These are phyloP conservation scores for Alliaria petiolata DNA, from an alignment of 345 rosid species.

Conservation along the genomic window DNA sequence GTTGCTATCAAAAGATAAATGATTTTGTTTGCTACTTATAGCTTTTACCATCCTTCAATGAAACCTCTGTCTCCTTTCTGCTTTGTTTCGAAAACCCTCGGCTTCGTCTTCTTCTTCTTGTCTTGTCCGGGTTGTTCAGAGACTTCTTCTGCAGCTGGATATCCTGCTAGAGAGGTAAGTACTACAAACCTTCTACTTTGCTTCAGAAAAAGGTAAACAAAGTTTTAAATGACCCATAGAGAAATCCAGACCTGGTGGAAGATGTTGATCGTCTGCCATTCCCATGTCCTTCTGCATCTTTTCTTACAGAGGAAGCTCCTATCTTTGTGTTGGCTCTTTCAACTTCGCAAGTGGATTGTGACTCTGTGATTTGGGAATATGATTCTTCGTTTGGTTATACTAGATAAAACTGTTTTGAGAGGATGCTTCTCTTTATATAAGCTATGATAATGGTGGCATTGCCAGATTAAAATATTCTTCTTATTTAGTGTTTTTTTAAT, in stretches of 20 bases:
- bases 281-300: conserved; percentile 23
- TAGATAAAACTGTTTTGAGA: not conserved
- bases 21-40: not conserved
- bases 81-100: conserved; percentile 15
- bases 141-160: conserved; percentile 23
- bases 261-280: conserved; percentile 12
- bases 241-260: conserved; percentile 22
- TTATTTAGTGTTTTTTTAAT: not conserved
- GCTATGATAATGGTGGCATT: not conserved
- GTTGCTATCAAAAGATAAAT: not conserved
- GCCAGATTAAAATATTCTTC: not conserved
- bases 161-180: conserved; percentile 21
- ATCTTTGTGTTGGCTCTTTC: conserved; percentile 3
- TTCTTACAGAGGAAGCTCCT: not conserved
- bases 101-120: conserved; percentile 12
- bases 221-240: not conserved
- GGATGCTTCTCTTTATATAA: conserved; percentile 19
- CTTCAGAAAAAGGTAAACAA: not conserved
- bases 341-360: conserved; percentile 1
- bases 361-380: conserved; percentile 11
- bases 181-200: not conserved
- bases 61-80: conserved; percentile 36
- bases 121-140: conserved; percentile 6
- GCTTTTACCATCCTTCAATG: conserved; percentile 37
- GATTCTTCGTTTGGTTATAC: conserved; percentile 18